These are phyloP conservation scores for Syzygium oleosum DNA, from an alignment of 345 rosid species.

Conservation along the genomic window DNA sequence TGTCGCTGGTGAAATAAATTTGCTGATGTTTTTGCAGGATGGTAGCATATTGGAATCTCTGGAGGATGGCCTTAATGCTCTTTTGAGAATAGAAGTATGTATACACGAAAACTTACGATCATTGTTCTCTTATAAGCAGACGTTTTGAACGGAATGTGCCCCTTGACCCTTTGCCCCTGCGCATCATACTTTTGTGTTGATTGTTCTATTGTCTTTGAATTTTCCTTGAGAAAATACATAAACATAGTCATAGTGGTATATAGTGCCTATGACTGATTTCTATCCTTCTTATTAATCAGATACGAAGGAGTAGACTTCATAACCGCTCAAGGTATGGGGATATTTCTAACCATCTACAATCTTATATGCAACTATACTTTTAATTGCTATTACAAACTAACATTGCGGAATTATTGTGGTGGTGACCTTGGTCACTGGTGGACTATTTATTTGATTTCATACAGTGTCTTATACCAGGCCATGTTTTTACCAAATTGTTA, in stretches of 20 bases:
- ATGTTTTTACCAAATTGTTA: neutral
- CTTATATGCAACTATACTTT: neutral
- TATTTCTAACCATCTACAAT: neutral
- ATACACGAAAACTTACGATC: neutral
- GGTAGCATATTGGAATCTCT: conserved; percentile 49
- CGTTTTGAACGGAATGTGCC: neutral
- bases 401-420: neutral
- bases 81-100: conserved; percentile 91
- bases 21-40: conserved; percentile 46
- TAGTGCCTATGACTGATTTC: neutral
- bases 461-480: neutral
- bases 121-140: neutral
- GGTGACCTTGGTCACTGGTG: neutral
- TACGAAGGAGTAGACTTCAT: conserved; percentile 96
- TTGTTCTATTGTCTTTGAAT: neutral
- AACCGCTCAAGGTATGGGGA: conserved; percentile 75
- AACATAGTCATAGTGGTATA: neutral
- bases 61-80: conserved; percentile 93
- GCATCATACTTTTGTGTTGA: neutral
- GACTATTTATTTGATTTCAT: neutral
- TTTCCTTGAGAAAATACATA: neutral
- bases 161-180: neutral
- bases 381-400: neutral
- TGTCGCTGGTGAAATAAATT: conserved; percentile 1
- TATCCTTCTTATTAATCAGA: conserved; percentile 29